These are phyloP conservation scores for Trametes sp. DNA, from an alignment of 1,284 basidiomycete genomes.

Conservation along the genomic window DNA sequence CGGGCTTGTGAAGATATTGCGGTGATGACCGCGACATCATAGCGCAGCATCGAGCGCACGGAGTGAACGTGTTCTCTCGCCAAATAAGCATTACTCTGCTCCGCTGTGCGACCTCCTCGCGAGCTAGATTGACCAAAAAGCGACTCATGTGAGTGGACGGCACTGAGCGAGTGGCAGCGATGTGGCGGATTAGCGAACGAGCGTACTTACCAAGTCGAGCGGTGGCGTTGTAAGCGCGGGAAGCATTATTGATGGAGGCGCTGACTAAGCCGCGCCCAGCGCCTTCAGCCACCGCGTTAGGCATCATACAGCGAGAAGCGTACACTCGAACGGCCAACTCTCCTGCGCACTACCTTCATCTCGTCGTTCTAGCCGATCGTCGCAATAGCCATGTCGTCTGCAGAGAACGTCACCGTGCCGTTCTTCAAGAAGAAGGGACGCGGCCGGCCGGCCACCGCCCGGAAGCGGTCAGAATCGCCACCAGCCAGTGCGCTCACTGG, in stretches of 20 bases:
- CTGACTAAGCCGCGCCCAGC: constrained; percentile 24
- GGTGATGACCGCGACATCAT: too few species aligned
- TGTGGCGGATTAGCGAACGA: constrained; percentile 6
- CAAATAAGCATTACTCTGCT: background rate
- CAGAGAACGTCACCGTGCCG: constrained; percentile 63
- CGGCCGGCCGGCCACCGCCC: constrained; percentile 71
- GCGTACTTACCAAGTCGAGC: constrained; percentile 14
- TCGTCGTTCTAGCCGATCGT: background rate
- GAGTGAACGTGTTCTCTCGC: background rate
- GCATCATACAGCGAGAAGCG: background rate
- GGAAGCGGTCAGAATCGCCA: constrained; percentile 76
- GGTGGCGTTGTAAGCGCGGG: background rate
- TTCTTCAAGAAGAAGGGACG: constrained; percentile 92
- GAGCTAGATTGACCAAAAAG: background rate
- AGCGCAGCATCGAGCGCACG: background rate
- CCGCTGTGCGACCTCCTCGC: background rate
- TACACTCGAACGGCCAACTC: background rate
- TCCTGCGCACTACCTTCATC: background rate
- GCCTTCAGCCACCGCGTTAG: constrained; percentile 18
- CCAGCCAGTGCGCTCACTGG: constrained; percentile 42
- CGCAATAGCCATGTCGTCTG: constrained; percentile 45
- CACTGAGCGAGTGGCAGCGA: background rate
- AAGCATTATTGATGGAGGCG: constrained; percentile 13
- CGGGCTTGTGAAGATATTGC: background rate
- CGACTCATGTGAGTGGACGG: background rate